These are phyloP conservation scores for Tricholoma sp. DNA, from an alignment of 768 basidiomycete genomes.

Conservation along the genomic window DNA sequence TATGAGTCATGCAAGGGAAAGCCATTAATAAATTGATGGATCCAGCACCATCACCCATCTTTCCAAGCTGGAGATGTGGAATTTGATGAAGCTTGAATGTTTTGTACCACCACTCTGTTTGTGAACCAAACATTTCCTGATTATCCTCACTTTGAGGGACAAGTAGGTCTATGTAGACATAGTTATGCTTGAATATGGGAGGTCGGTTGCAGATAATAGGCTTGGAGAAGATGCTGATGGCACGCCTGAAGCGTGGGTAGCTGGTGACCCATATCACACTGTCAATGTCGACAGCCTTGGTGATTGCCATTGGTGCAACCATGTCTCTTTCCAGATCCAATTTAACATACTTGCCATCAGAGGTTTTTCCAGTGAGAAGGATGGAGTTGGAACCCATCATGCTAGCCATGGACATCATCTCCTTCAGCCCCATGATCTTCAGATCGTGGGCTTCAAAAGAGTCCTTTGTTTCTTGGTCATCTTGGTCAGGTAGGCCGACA, in stretches of 20 bases:
- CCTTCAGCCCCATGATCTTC: neutral
- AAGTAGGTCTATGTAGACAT: constrained; percentile 10
- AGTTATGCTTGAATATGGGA: constrained; percentile 13
- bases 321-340: constrained; percentile 6
- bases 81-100: constrained; percentile 5
- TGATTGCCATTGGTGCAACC: neutral
- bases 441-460: neutral
- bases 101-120: constrained; percentile 5
- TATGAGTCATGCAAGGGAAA: constrained; percentile 15
- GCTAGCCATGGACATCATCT: constrained; percentile 3
- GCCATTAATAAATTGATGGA: constrained; percentile 12
- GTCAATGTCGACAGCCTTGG: constrained; percentile 7
- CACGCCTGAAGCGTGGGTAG: neutral
- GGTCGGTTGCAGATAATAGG: constrained; percentile 7
- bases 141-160: constrained; percentile 7
- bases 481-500: neutral
- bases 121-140: neutral
- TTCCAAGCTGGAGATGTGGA: constrained; percentile 14
- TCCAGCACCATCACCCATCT: constrained; percentile 4
- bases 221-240: constrained; percentile 5
- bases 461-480: too few relatives aligned
- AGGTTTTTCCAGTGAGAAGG: constrained; percentile 9
- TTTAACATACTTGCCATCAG: neutral
- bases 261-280: constrained; percentile 11
- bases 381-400: neutral